phyloP scores from a whole-genome alignment of 169 alveolate genomes.

The Plasmodium vinckei region DNA sequence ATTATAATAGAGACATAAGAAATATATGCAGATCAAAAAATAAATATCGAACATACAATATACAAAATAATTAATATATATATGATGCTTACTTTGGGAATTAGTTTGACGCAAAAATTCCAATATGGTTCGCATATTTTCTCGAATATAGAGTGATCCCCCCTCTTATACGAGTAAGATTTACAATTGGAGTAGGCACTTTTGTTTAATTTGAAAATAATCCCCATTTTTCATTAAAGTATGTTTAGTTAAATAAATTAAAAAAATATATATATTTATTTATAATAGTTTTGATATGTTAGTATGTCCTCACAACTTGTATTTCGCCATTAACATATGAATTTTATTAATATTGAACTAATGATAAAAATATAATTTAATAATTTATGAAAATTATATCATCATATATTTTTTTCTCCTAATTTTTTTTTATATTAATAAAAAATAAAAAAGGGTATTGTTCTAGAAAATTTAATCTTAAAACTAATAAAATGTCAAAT shows the following conservation, averaged over 20 bases:
- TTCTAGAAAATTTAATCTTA: background rate
- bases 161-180: conserved; percentile 68
- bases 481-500: too few species aligned
- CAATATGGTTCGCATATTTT: conserved; percentile 59
- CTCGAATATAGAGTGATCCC: conserved; percentile 55
- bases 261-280: conserved; percentile 2
- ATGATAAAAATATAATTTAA: background rate
- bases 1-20: background rate
- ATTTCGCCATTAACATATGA: conserved; percentile 19
- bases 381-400: conserved; percentile 1
- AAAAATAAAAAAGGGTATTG: background rate
- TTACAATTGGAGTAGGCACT: conserved; percentile 66
- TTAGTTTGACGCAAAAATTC: conserved; percentile 50
- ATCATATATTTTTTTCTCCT: conserved; percentile 11
- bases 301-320: too few species aligned
- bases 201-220: conserved; percentile 38
- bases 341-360: background rate
- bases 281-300: background rate
- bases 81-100: conserved; percentile 46
- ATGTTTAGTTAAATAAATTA: conserved; percentile 13
- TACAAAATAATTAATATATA: too few species aligned
- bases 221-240: conserved; percentile 41
- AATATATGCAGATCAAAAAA: background rate
- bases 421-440: conserved; percentile 2
- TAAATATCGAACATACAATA: too few species aligned